Evolutionary conservation across 108 stramenopile genomes (phyloP).

Genomic region (Skeletonema potamos): DNA sequence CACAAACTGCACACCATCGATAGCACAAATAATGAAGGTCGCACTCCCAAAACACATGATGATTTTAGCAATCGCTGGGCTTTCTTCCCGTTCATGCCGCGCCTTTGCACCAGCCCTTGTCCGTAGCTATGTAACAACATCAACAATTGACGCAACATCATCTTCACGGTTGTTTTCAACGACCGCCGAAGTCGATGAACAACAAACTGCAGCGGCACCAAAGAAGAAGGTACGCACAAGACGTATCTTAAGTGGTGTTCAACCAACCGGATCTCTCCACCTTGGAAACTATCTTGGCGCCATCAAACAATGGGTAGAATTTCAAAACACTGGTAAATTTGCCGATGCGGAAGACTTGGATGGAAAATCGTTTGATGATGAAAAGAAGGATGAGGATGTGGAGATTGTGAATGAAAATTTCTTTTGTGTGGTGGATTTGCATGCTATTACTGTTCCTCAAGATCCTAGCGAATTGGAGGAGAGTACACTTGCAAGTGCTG

Average conservation of each 20-base stretch:
- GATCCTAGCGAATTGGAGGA: conserved; percentile 88
- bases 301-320: conserved; percentile 95
- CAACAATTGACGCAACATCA: background rate
- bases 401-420: conserved; percentile 82
- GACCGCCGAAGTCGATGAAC: conserved; percentile 5
- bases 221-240: conserved; percentile 43
- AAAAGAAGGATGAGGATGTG: conserved; percentile 11
- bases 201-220: background rate
- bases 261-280: conserved; percentile 97
- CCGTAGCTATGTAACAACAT: background rate
- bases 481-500: conserved; percentile 77
- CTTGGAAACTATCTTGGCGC: conserved; percentile 99
- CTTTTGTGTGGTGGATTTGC: conserved; percentile 98
- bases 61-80: conserved; percentile 8
- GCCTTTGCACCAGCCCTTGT: conserved; percentile 5
- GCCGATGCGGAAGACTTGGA: conserved; percentile 50
- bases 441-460: conserved; percentile 98
- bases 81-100: conserved; percentile 13
- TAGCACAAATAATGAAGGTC: conserved; percentile 2
- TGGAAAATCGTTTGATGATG: conserved; percentile 35
- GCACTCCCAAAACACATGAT: background rate
- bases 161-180: conserved; percentile 4
- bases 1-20: background rate
- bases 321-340: conserved; percentile 81
- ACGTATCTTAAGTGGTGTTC: conserved; percentile 94